A percentile compares a stretch with the other conserved stretches of the same genome.
phyloP scores from a whole-genome alignment of 768 basidiomycete genomes.

The Boletus vinaceobasis region DNA sequence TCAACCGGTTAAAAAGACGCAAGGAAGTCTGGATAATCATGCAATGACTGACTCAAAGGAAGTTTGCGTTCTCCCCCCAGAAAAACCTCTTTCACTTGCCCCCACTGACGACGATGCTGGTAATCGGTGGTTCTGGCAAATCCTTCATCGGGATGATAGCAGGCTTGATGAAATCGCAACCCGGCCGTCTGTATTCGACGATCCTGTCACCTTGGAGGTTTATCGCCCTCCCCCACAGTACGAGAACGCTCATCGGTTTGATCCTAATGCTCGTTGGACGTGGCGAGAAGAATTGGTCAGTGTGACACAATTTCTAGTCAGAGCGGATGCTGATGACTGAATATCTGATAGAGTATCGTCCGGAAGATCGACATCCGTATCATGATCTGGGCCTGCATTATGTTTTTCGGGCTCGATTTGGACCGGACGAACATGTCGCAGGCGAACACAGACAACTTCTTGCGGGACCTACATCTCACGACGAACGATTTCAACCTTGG shows the following conservation, averaged over 20 bases:
- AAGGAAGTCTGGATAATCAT: not conserved
- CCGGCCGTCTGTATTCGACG: constrained; percentile 52
- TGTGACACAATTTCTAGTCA: not conserved
- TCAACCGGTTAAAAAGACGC: not conserved
- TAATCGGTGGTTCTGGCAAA: not conserved
- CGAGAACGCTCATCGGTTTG: constrained; percentile 63
- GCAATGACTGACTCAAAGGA: not conserved
- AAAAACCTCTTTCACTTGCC: not conserved
- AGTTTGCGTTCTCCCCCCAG: not conserved
- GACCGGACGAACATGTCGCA: constrained; percentile 61
- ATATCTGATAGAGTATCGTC: constrained; percentile 39
- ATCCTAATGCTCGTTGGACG: constrained; percentile 60
- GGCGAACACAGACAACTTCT: constrained; percentile 68
- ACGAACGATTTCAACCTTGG: constrained; percentile 65
- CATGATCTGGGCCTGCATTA: constrained; percentile 58
- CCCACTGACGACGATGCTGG: not conserved
- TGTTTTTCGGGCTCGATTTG: constrained; percentile 55
- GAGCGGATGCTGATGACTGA: not conserved
- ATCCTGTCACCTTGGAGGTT: not conserved
- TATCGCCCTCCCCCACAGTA: constrained; percentile 43
- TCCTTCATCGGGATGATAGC: constrained; percentile 26
- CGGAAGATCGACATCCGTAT: constrained; percentile 61
- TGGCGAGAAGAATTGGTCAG: constrained; percentile 62
- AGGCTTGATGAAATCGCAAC: constrained; percentile 56
- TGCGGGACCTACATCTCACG: constrained; percentile 56